Conservation (phyloP, 2,329 filamentous ascomycete genomes). For the Sclerotinia glacialis region DNA sequence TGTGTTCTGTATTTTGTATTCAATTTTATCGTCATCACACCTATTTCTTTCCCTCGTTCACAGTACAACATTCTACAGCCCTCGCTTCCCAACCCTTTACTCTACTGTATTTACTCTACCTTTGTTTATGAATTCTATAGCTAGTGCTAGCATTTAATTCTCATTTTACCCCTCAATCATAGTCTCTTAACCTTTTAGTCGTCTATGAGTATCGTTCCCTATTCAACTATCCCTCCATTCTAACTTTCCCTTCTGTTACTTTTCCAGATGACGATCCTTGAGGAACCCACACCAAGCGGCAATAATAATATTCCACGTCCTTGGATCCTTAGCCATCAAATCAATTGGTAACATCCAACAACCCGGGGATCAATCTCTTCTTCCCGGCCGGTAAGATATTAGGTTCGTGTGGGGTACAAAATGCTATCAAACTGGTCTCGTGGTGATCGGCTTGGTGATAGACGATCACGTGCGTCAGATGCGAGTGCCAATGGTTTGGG, state of each 20-base stretch:
- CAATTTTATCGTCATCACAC: too few species aligned
- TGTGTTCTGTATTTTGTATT: too few species aligned
- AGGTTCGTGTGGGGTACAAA: not conserved
- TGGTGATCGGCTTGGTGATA: not conserved
- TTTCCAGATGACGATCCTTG: not conserved
- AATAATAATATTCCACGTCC: not conserved
- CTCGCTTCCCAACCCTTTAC: not conserved
- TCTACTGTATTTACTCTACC: too few species aligned
- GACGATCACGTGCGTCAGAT: not conserved
- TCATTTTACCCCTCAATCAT: not conserved
- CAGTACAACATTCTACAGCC: not conserved
- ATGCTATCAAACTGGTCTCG: not conserved
- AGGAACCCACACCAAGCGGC: not conserved
- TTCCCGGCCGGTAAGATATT: conserved; percentile 8
- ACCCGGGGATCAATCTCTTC: conserved; percentile 1
- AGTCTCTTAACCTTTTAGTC: not conserved
- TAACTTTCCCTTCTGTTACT: not conserved
- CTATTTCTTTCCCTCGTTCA: not conserved
- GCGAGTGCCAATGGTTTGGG: not conserved
- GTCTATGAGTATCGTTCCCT: not conserved
- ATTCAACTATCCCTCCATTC: not conserved
- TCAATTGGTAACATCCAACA: conserved; percentile 2
- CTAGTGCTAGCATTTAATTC: not conserved
- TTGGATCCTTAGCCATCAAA: conserved; percentile 1
- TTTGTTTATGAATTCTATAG: not conserved